These are phyloP conservation scores for Tuber aestivum DNA, from an alignment of 495 filamentous ascomycete species.

Conservation along the genomic window DNA sequence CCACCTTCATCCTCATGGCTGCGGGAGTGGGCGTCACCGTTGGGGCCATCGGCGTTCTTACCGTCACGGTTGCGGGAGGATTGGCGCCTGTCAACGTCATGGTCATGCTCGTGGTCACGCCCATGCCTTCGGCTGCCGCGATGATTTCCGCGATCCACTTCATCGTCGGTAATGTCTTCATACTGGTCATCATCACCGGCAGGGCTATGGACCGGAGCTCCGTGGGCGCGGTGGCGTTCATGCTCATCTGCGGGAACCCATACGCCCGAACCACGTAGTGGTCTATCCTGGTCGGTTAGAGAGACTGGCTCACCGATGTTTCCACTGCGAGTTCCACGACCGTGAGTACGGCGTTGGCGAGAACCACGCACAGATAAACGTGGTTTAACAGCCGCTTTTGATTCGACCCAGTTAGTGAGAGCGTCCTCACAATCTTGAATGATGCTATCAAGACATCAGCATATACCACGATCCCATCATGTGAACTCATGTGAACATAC, in stretches of 20 bases:
- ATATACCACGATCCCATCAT: background rate
- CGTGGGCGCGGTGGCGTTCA: conserved; percentile 42
- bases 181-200: conserved; percentile 58
- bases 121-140: conserved; percentile 14
- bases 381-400: conserved; percentile 79
- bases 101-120: background rate
- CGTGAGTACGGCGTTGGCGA: conserved; percentile 68
- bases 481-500: conserved; percentile 42
- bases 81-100: conserved; percentile 7
- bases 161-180: conserved; percentile 50
- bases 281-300: conserved; percentile 75
- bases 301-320: conserved; percentile 60
- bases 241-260: conserved; percentile 85
- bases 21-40: conserved; percentile 7
- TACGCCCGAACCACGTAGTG: conserved; percentile 67
- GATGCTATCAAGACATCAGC: conserved; percentile 52
- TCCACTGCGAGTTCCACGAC: conserved; percentile 51
- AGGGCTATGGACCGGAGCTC: conserved; percentile 31
- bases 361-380: conserved; percentile 80
- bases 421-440: conserved; percentile 98
- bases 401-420: conserved; percentile 90
- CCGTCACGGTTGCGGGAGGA: conserved; percentile 3
- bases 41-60: background rate
- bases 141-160: conserved; percentile 22
- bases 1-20: conserved; percentile 20